Percentiles rank a stretch among this genome's conserved stretches.
Evolutionary conservation across 345 rosid species (phyloP).

Genomic region (Camelina laxa): DNA sequence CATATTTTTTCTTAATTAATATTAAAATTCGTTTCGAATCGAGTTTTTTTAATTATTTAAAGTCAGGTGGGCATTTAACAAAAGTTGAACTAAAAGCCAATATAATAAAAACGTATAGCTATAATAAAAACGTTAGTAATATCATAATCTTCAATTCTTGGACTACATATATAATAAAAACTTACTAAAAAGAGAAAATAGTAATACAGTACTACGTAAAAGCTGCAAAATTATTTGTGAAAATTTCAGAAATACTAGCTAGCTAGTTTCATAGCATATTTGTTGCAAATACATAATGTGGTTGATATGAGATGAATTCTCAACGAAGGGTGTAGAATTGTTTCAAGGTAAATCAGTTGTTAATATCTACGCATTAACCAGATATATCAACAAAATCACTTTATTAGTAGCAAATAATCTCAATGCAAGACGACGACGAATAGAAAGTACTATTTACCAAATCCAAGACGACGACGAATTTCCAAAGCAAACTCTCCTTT

Average conservation of each 20-base stretch:
- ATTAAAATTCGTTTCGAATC: too few relatives aligned
- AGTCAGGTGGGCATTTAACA: neutral
- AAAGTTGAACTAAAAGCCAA: neutral
- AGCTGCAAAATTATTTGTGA: neutral
- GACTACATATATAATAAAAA: neutral
- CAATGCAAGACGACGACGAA: slow-evolving; percentile 49
- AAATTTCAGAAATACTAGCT: neutral
- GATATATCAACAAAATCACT: neutral
- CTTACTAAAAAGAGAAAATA: neutral
- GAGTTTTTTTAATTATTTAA: too few relatives aligned
- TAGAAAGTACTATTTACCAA: slow-evolving; percentile 48
- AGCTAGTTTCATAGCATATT: neutral
- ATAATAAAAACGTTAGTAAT: neutral
- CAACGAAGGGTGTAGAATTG: neutral
- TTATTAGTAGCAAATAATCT: too few relatives aligned
- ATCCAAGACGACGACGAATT: slow-evolving; percentile 63
- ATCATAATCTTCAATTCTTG: neutral
- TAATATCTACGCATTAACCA: neutral
- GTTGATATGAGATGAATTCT: neutral
- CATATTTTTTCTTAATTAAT: too few relatives aligned
- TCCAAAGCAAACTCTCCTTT: slow-evolving; percentile 59
- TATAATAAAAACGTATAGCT: too few relatives aligned
- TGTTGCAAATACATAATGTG: neutral
- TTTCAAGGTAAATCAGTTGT: neutral
- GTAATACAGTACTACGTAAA: neutral